Base-by-base conservation (phyloP, 2,329 filamentous ascomycete species). In the Phaeosphaeriaceae sp. region DNA sequence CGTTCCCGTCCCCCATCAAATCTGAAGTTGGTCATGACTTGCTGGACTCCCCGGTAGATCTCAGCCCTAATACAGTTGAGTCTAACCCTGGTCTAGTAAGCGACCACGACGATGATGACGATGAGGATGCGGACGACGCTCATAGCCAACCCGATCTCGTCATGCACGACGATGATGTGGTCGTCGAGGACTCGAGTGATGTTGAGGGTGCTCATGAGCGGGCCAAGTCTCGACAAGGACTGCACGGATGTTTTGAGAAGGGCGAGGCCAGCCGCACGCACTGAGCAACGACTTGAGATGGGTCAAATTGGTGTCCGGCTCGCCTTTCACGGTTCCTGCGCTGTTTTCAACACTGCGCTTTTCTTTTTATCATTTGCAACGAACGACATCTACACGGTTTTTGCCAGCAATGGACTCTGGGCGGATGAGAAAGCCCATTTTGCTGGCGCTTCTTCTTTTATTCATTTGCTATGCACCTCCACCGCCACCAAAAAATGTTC, bases 61-160 rank as follows among this genome's bases (percentile, higher is more conserved):
- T 82, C 58, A 81, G 79, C 60, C 82, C 82, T 31, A 75, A 82
- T 57, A 79, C 80, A 2, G 77, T 79, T 53, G 81, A 83, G 67
- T 82, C 79, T 65, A 81, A 81, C 51, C 82, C 82, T 17, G 82
- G 81, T 22, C 70, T 84, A 59, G 80, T 83, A 36, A 82, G 79
- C 63, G 82, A 84, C 60, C 80, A 82, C 66, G 81, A 83, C 55
- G 82, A 81, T 27, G 79, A 83, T 56, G 81, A 82, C 53, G 79
- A 81, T 42, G 78, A 79, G 48, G 76, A 78, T 45, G 76, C 70
- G 22, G 72, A 77, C 48, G 75, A 77, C 57, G 69, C 74, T 45
- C 71, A 68, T 48, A 76, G 73, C 60, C 74, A 76, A 41, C 71
- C 67, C 11, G 76, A 78, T 54, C 64, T 74, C 41, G 66, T 72